These are phyloP conservation scores for Alternaria rosae DNA, from an alignment of 2,329 filamentous ascomycete genomes.

Conservation along the genomic window DNA sequence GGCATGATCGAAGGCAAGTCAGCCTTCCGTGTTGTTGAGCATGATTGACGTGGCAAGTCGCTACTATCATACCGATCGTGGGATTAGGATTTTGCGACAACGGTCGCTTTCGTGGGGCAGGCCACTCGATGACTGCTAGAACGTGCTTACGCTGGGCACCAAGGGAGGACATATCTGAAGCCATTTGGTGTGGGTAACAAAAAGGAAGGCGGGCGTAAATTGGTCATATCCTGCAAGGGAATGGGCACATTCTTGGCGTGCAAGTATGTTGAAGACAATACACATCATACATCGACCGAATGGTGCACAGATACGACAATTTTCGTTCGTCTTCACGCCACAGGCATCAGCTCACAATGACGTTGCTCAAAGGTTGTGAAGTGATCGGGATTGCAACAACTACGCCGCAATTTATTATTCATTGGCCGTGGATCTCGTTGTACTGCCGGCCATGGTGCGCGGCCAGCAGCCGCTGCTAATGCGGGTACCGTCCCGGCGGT, in stretches of 20 bases:
- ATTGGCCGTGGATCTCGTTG: not conserved
- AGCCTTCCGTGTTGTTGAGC: not conserved
- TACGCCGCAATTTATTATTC: conserved; percentile 4
- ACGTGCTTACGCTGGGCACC: not conserved
- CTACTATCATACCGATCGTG: not conserved
- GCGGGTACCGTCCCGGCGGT: conserved; percentile 1
- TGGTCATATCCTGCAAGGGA: not conserved
- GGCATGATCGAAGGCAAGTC: not conserved
- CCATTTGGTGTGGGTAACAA: not conserved
- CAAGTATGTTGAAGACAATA: not conserved
- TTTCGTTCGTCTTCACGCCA: not conserved
- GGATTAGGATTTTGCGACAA: not conserved
- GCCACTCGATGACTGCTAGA: not conserved
- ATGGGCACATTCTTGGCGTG: not conserved
- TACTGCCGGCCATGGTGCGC: not conserved
- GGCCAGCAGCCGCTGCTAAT: conserved; percentile 3
- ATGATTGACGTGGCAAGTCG: not conserved
- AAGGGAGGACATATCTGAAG: not conserved
- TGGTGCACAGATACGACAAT: not conserved
- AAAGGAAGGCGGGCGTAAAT: not conserved
- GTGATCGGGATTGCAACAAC: not conserved
- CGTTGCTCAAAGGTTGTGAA: not conserved
- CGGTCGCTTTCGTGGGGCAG: not conserved
- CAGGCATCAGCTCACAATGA: not conserved
- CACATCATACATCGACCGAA: not conserved